Percentiles rank a stretch among this genome's conserved stretches.
Evolutionary conservation across 345 rosid species (phyloP).

Genomic region (Anacardium occidentale): DNA sequence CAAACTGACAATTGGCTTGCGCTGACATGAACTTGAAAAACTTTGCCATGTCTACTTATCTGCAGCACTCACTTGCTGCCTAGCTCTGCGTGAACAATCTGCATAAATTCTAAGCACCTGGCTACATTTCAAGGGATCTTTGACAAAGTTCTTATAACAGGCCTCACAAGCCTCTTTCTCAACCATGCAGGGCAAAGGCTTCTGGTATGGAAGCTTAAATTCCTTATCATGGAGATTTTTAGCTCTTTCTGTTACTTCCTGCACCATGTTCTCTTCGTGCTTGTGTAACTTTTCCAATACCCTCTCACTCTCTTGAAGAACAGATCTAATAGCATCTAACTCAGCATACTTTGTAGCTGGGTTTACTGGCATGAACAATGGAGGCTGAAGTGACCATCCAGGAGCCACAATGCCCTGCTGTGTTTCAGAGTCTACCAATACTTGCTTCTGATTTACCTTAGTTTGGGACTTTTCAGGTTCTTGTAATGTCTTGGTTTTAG

Average conservation of each 20-base stretch:
- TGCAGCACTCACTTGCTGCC: conserved; percentile 46
- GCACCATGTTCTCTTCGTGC: conserved; percentile 63
- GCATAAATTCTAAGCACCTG: conserved; percentile 53
- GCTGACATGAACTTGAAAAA: not conserved
- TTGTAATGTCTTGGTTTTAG: conserved; percentile 47
- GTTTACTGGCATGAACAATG: conserved; percentile 54
- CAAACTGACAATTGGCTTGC: conserved; percentile 10
- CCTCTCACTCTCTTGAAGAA: conserved; percentile 69
- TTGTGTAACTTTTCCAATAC: conserved; percentile 69
- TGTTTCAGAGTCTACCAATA: conserved; percentile 42
- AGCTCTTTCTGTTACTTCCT: conserved; percentile 75
- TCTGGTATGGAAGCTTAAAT: conserved; percentile 83
- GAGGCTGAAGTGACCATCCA: conserved; percentile 61
- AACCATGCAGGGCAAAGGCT: conserved; percentile 77
- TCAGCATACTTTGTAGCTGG: conserved; percentile 44
- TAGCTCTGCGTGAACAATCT: conserved; percentile 69
- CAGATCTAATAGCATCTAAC: conserved; percentile 65
- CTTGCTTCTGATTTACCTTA: conserved; percentile 45
- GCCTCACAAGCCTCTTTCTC: conserved; percentile 68
- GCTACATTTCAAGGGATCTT: conserved; percentile 64
- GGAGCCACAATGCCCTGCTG: conserved; percentile 36
- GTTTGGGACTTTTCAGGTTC: conserved; percentile 34
- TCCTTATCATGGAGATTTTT: conserved; percentile 84
- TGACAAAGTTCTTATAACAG: conserved; percentile 72
- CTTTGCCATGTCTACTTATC: conserved; percentile 23